phyloP scores from a whole-genome alignment of 495 filamentous ascomycete genomes.

The Penicillium ochrochloron region DNA sequence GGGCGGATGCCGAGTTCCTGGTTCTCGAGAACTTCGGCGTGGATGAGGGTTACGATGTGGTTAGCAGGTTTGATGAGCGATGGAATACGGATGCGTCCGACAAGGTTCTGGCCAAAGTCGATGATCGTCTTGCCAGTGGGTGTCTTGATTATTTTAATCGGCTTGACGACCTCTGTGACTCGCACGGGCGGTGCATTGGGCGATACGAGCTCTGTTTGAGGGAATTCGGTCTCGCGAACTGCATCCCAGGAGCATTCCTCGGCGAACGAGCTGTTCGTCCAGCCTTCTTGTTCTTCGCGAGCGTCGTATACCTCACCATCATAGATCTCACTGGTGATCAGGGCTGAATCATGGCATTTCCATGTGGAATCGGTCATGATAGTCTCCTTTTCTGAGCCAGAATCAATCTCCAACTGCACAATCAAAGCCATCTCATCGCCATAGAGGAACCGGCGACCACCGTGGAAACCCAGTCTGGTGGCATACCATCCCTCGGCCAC shows the following conservation, averaged over 20 bases:
- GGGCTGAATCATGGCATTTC: slow-evolving; percentile 43
- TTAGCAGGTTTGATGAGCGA: slow-evolving; percentile 39
- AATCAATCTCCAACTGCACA: slow-evolving; percentile 48
- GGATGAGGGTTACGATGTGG: slow-evolving; percentile 37
- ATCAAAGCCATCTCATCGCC: slow-evolving; percentile 51
- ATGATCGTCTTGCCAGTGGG: slow-evolving; percentile 52
- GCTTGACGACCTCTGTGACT: slow-evolving; percentile 42
- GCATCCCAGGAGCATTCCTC: slow-evolving; percentile 25
- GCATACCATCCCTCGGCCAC: slow-evolving; percentile 62
- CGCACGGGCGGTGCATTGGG: slow-evolving; percentile 51
- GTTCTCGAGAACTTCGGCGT: slow-evolving; percentile 59
- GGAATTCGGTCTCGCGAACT: slow-evolving; percentile 26
- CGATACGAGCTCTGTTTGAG: slow-evolving; percentile 34
- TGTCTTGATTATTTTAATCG: slow-evolving; percentile 45
- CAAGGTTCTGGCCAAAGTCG: slow-evolving; percentile 63
- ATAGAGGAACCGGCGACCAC: slow-evolving; percentile 41
- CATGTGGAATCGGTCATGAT: slow-evolving; percentile 50
- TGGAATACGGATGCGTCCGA: slow-evolving; percentile 50
- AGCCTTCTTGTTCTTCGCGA: slow-evolving; percentile 30
- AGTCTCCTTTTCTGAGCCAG: slow-evolving; percentile 26
- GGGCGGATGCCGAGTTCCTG: slow-evolving; percentile 56
- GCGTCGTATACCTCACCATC: slow-evolving; percentile 58
- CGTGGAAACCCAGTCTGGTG: slow-evolving; percentile 51
- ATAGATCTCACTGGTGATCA: slow-evolving; percentile 55
- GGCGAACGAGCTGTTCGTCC: slow-evolving; percentile 24